Evolutionary conservation across 2,329 filamentous ascomycete genomes (phyloP), one percentile per base, ranked within the genome.

Genomic region (Claviceps maximensis): DNA sequence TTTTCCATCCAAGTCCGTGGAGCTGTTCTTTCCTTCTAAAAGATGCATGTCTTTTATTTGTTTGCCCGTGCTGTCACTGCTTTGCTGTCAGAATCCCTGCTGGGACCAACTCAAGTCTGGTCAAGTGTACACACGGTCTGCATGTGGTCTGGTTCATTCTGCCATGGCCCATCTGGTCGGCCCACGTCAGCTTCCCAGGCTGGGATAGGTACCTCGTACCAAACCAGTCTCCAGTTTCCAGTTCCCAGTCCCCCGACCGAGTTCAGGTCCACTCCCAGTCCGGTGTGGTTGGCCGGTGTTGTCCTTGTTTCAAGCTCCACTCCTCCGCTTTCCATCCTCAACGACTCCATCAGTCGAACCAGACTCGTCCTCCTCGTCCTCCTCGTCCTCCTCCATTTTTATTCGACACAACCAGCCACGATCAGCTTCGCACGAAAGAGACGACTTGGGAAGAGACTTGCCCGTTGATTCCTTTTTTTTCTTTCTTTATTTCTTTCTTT

Each of bases 341-440:
- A 21, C 33, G 9, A 36, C 56, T 57, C 56, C 52, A 52, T 54
- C 54, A 51, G 50, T 51, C 53, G 17, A 33, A 13, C 50, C 21
- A 36, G 36, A 42, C 48, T 42, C 53, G 48, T 50, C 47, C 40
- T 56, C 54, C 51, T 54, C 47, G 19, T 44, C 50, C 33, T 50
- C 54, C 56, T 54, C 45, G 23, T 56, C 56, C 58, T 58, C 54
- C 54, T 55, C 55, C 54, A 47, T 55, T 57, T 57, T 57, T 48
- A 29, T 47, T 52, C 54, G 44, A 52, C 53, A 53, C 51, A 40
- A 40, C 45, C 46, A 27, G 19, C 48, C 33, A 33, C 10, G 6
- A 23, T 7, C 25, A 41, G 12, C 21, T 33, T 45, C 40, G 27
- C 38, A 36, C 49, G 31, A 44, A 33, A 8, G 48, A 53, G 52